Evolutionary conservation across 257 asterid species (phyloP).

Genomic region (Craterostigma plantagineum): DNA sequence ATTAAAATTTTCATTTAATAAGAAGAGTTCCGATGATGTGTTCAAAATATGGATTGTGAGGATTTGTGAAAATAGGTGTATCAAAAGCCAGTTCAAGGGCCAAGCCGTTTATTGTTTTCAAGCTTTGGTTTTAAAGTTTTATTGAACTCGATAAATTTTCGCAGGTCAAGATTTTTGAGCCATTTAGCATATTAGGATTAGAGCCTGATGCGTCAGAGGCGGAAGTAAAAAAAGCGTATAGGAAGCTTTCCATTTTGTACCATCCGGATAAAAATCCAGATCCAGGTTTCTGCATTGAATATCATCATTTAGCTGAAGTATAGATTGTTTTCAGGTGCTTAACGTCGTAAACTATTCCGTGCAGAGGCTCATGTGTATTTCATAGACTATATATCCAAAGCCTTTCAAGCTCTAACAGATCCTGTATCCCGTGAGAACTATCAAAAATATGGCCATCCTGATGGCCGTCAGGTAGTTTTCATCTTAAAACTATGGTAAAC

Average conservation of each 20-base stretch:
- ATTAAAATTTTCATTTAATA: no score
- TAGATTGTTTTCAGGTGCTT: not conserved
- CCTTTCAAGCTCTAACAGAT: slow-evolving; percentile 98
- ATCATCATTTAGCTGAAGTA: no score
- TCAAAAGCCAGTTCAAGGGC: no score
- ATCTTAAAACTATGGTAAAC: no score
- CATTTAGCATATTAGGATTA: slow-evolving; percentile 89
- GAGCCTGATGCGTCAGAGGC: slow-evolving; percentile 82
- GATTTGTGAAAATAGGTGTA: no score
- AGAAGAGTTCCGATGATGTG: no score
- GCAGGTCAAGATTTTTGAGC: slow-evolving; percentile 77
- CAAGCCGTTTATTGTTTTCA: no score
- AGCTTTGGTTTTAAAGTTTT: no score
- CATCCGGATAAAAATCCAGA: slow-evolving; percentile 99
- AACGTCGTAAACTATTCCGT: slow-evolving; percentile 7
- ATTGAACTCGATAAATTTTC: not conserved
- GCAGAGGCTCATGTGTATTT: slow-evolving; percentile 90
- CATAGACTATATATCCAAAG: slow-evolving; percentile 83
- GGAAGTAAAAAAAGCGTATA: slow-evolving; percentile 93
- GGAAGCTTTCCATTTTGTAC: slow-evolving; percentile 88
- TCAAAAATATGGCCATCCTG: slow-evolving; percentile 99
- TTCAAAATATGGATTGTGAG: no score
- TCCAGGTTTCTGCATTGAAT: no score
- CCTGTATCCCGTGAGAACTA: slow-evolving; percentile 91
- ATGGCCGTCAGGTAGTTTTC: slow-evolving; percentile 86